Evolutionary conservation across 179 eudicot genomes (phyloP).

Genomic region (Beta macrorhiza): DNA sequence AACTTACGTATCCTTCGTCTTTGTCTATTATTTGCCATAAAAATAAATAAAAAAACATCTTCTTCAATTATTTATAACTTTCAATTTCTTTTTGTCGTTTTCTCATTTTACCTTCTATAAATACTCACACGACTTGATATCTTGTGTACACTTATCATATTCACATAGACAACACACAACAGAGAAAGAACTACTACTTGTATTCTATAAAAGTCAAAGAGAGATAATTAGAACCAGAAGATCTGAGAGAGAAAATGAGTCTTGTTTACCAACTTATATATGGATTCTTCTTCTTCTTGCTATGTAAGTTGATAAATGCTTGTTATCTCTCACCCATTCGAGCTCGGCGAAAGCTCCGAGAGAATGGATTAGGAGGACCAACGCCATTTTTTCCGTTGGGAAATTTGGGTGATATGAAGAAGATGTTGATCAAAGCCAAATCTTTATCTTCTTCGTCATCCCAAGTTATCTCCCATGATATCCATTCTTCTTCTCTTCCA

Average conservation of each 20-base stretch:
- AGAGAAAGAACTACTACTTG: too few species aligned
- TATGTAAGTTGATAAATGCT: conserved; percentile 42
- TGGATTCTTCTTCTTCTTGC: conserved; percentile 26
- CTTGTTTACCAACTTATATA: background rate
- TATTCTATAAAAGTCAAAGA: too few species aligned
- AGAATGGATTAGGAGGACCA: conserved; percentile 68
- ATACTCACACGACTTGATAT: background rate
- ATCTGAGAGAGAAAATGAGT: background rate
- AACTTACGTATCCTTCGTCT: too few species aligned
- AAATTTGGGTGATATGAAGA: conserved; percentile 57
- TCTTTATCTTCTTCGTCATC: conserved; percentile 22
- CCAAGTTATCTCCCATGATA: conserved; percentile 48
- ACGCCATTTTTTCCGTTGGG: conserved; percentile 74
- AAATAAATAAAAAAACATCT: too few species aligned
- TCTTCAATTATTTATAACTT: too few species aligned
- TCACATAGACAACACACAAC: background rate
- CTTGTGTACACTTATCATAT: background rate
- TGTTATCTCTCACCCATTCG: conserved; percentile 52
- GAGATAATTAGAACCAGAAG: background rate
- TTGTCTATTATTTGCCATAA: too few species aligned
- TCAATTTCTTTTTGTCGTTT: background rate
- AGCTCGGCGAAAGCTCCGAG: conserved; percentile 39
- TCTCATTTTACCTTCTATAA: conserved; percentile 12
- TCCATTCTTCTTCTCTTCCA: conserved; percentile 73
- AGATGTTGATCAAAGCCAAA: conserved; percentile 21